Conservation (phyloP, 176 grass and related monocot species). For the Triticum turgidum region DNA sequence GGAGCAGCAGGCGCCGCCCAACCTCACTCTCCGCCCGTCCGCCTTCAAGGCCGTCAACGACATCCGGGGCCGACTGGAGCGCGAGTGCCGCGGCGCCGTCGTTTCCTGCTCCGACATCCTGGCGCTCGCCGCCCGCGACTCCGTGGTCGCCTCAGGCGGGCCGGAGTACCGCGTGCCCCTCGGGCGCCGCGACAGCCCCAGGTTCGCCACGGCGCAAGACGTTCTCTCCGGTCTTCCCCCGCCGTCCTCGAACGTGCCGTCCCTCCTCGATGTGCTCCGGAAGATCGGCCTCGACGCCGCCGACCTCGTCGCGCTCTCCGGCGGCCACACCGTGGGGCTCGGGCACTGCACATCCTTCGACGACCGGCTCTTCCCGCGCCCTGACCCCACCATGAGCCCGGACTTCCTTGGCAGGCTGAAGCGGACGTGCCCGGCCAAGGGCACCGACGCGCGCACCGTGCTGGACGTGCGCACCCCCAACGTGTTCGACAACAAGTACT, state of each 20-base stretch:
- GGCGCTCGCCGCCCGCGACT: constrained; percentile 32
- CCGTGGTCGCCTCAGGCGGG: not conserved
- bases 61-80: constrained; percentile 29
- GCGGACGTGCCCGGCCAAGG: constrained; percentile 36
- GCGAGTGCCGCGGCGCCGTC: constrained; percentile 24
- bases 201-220: not conserved
- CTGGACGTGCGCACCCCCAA: constrained; percentile 54
- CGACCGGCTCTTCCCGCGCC: constrained; percentile 48
- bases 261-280: constrained; percentile 21
- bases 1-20: constrained; percentile 66
- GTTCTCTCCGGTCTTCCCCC: constrained; percentile 33
- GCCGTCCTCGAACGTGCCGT: constrained; percentile 20
- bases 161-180: not conserved
- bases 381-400: constrained; percentile 33
- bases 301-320: constrained; percentile 73
- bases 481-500: constrained; percentile 83
- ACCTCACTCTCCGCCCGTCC: constrained; percentile 53
- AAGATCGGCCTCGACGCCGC: constrained; percentile 39
- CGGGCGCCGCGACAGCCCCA: constrained; percentile 34
- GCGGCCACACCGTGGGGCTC: constrained; percentile 67
- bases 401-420: constrained; percentile 37
- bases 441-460: constrained; percentile 33
- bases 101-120: constrained; percentile 65
- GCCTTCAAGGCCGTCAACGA: constrained; percentile 78
- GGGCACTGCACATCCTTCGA: constrained; percentile 58